Percentiles rank a stretch among this genome's conserved stretches.
Conservation (phyloP, 169 alveolate species). For the Blepharisma undulans region DNA sequence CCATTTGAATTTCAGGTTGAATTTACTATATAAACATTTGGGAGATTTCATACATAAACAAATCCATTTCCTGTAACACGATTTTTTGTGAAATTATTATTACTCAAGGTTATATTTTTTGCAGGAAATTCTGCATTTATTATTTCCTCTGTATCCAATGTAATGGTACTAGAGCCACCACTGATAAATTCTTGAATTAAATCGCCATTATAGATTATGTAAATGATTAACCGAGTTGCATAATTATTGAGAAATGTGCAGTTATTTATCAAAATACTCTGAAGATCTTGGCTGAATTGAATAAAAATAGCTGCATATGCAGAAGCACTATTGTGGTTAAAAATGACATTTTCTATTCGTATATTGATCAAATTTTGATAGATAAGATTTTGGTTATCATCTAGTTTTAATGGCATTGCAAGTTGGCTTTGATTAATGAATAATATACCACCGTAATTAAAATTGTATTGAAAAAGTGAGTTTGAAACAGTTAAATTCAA, state of each 20-base stretch:
- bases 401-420: not conserved
- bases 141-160: not conserved
- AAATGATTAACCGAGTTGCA: not conserved
- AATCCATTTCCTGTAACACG: too few species aligned
- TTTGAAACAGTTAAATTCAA: not conserved
- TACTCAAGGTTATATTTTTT: too few species aligned
- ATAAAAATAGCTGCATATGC: not conserved
- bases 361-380: not conserved
- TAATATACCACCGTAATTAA: not conserved
- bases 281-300: not conserved
- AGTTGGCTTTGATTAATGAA: not conserved
- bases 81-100: too few species aligned
- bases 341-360: not conserved
- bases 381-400: not conserved
- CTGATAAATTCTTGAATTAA: too few species aligned
- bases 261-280: not conserved
- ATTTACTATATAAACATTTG: not conserved
- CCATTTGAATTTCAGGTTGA: not conserved
- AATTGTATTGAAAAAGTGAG: not conserved
- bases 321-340: not conserved
- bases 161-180: not conserved
- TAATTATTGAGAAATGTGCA: not conserved
- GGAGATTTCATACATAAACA: not conserved
- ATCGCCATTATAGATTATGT: not conserved
- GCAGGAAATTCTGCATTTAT: too few species aligned